Percentiles rank a stretch among this genome's conserved stretches.
These are phyloP conservation scores for Nectriaceae sp. DNA, from an alignment of 2,329 filamentous ascomycete species.

Conservation along the genomic window DNA sequence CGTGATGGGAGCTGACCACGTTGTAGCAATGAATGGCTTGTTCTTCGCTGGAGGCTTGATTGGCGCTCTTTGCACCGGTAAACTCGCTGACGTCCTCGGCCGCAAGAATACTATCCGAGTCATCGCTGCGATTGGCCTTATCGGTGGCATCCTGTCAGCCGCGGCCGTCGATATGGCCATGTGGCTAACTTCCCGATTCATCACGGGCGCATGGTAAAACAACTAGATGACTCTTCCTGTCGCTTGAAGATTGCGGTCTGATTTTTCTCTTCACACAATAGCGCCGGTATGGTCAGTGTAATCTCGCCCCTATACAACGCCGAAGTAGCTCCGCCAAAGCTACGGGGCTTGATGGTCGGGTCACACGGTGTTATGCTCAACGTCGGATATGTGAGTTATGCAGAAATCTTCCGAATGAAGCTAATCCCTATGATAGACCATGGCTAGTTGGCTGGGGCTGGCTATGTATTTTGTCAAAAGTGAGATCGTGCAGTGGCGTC, in stretches of 20 bases:
- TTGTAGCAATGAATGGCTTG: no score
- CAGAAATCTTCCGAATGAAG: not conserved
- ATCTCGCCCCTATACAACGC: not conserved
- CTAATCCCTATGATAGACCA: not conserved
- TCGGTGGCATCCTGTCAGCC: not conserved
- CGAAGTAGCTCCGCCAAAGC: slow-evolving; percentile 1
- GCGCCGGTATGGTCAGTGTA: no score
- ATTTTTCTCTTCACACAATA: not conserved
- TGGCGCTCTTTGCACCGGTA: not conserved
- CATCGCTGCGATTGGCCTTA: not conserved
- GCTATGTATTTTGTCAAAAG: not conserved
- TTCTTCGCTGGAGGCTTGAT: not conserved
- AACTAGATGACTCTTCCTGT: not conserved
- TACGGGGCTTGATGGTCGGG: slow-evolving; percentile 1
- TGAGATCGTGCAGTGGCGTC: not conserved
- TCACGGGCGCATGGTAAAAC: not conserved
- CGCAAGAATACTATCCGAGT: not conserved
- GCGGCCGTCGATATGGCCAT: not conserved
- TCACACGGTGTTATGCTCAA: slow-evolving; percentile 4
- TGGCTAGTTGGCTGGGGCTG: not conserved
- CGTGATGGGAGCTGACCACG: no score
- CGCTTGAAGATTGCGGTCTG: not conserved
- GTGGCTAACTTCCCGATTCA: not conserved
- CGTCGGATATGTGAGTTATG: not conserved
- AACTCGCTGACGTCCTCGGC: not conserved